phyloP scores from a whole-genome alignment of 768 basidiomycete genomes.

The Phanerodontia chrysosporium region DNA sequence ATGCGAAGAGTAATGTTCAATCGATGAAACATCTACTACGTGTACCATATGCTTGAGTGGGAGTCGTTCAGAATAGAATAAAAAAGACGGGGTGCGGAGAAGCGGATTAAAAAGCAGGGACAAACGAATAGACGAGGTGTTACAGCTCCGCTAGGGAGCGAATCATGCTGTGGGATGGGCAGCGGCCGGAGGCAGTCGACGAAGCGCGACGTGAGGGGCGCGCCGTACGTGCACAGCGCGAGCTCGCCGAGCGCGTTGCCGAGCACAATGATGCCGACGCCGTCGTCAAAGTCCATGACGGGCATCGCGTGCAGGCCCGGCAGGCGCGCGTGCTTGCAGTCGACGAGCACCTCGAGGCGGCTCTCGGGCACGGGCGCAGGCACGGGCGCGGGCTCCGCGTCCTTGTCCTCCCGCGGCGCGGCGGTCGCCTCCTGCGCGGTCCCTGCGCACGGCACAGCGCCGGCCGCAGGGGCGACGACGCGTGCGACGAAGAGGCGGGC shows the following conservation, averaged over 20 bases:
- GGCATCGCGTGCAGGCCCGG: slow-evolving; percentile 10
- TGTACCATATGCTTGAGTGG: background rate
- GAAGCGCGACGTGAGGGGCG: background rate
- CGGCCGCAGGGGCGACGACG: background rate
- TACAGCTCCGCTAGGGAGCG: background rate
- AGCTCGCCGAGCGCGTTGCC: slow-evolving; percentile 13
- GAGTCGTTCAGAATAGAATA: background rate
- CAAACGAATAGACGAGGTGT: background rate
- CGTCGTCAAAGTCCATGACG: slow-evolving; percentile 15
- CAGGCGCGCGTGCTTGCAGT: slow-evolving; percentile 10
- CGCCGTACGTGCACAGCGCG: slow-evolving; percentile 12
- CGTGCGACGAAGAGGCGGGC: background rate
- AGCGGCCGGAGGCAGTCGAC: slow-evolving; percentile 4
- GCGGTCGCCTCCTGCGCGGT: background rate
- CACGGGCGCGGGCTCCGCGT: too few relatives aligned
- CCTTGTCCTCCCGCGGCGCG: background rate
- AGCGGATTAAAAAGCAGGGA: background rate
- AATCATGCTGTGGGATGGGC: slow-evolving; percentile 2
- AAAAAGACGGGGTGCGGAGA: background rate
- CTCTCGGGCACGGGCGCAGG: too few relatives aligned
- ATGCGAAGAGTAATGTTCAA: background rate
- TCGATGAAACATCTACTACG: background rate
- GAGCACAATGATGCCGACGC: slow-evolving; percentile 8
- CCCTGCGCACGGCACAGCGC: background rate
- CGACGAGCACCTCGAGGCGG: slow-evolving; percentile 3